Conservation (phyloP, 2,329 filamentous ascomycete species). For the Diaporthe nobilis region DNA sequence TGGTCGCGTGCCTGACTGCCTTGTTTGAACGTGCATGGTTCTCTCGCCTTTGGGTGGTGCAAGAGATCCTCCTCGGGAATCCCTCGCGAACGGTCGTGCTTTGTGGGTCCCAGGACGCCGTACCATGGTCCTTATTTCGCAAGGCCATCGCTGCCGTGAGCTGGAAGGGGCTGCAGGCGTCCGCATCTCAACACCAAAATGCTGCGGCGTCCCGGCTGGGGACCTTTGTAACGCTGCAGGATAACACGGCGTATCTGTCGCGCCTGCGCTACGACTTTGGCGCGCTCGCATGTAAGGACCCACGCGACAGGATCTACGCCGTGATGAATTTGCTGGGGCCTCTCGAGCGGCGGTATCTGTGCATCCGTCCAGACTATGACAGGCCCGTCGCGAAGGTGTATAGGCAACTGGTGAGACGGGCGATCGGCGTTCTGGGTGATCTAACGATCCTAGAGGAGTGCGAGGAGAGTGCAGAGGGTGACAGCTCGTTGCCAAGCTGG, state of each 20-base stretch:
- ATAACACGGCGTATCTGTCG: conserved; percentile 8
- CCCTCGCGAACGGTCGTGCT: not conserved
- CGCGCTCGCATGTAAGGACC: conserved; percentile 5
- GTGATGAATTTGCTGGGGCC: conserved; percentile 14
- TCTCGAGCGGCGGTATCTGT: not conserved
- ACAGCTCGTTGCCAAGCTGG: conserved; percentile 8
- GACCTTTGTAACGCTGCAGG: conserved; percentile 2
- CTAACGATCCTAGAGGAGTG: conserved; percentile 3
- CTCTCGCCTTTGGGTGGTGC: conserved; percentile 17
- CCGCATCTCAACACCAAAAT: not conserved
- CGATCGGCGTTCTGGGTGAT: not conserved
- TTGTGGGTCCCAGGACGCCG: not conserved
- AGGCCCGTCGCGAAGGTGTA: not conserved
- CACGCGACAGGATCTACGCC: conserved; percentile 17
- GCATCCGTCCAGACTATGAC: conserved; percentile 1
- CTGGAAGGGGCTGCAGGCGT: not conserved
- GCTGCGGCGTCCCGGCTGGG: not conserved
- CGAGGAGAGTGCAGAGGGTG: not conserved
- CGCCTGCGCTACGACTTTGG: conserved; percentile 15
- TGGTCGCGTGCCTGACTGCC: not conserved
- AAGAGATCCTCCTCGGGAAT: conserved; percentile 11
- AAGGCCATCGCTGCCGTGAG: conserved; percentile 11
- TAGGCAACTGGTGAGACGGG: not conserved
- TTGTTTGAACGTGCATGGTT: conserved; percentile 3
- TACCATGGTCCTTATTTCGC: conserved; percentile 12